Evolutionary conservation across 2,329 filamentous ascomycete genomes (phyloP), one percentile per base, ranked within the genome.

Genomic region (Aspergillus fijiensis): DNA sequence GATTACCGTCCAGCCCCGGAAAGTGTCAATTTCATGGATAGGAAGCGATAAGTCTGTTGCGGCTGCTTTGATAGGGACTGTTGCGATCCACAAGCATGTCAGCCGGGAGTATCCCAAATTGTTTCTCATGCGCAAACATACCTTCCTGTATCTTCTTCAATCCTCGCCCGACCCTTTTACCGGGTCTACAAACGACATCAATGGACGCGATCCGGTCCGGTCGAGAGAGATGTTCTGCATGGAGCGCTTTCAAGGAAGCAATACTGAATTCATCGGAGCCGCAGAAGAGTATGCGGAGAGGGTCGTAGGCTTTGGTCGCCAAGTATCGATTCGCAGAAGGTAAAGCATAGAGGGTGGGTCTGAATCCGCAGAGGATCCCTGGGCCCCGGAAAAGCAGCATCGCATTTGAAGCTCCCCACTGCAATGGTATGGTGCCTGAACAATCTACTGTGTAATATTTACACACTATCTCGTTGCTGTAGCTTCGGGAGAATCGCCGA

Each of bases 221-320:
- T 58, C 82, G 82, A 56, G 69, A 70, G 27, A 74, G 62, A 55
- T 87, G 82, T 70, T 91, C 89, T 5, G 78, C 70, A 67, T 89
- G 75, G 35, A 99, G 79, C 5, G 90, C 89, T 60, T 79, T 79
- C 53, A 99, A 80, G 1, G 92, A 91, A 55, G 84, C 84, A 69
- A 89, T 89, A 79, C 94, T 97, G 76, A 98, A 96, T 2, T 87
- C 83, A 75, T 99, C 95, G 3, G 94, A 95, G 63, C 95, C 95
- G 77, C 93, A 98, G 77, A 97, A 99, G 4, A 99, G 84, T 57
- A 99, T 92, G 35, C 88, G 84, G 33, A 99, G 81, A 3, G 91
- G 90, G 16, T 82, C 75, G 65, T 72, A 70, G 10, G 70, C 58
- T 55, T 70, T 75, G 35, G 70, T 74, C 2, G 74, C 65, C 35